Base-by-base conservation (phyloP, 176 grass and related monocot genomes). In the Rhipidocladum racemiflorum region DNA sequence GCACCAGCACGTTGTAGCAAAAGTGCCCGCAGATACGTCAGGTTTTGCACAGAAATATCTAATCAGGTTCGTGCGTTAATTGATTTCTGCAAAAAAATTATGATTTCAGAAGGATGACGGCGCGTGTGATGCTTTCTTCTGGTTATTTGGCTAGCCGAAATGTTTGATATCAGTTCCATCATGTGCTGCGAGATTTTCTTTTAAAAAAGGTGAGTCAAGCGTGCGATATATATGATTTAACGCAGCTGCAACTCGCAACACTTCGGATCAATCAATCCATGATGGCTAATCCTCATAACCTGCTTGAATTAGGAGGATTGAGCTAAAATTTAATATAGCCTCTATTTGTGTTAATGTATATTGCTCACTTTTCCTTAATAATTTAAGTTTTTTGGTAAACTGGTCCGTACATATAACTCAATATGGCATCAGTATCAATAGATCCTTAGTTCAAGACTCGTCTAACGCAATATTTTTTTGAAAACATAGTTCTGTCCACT, bases 1-100 rank as follows among this genome's bases (percentile, higher is more conserved):
- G 61, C 77, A 35, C 21, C 61, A 75, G 68, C 48, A 61, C 39
- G 78, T 67, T 65, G 38, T 7, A 65, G 27, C 48, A n/a, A 56
- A 56, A 38, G 50, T 1, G 18, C 8, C 36, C 35, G 23, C 45
- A 75, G 70, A 55, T 32, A 9, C 59, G 59, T 12, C 74, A 18
- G 39, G 43, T 40, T 68, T 69, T 6, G 16, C 7, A 18, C 12
- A 16, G 8, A 24, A 38, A 49, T 49, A 61, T 70, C 61, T 32
- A 27, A 11, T 21, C 15, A 15, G 5, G 62, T 46, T 78, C 28
- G 3, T 59, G 24, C 49, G 36, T 18, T n/a, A 9, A 18, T 32
- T 35, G 63, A 43, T 59, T 24, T 29, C 8, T 23, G 14, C 24
- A 12, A 21, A 70, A 12, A 21, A 70, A 6, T 30, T 40, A 7